These are phyloP conservation scores for Lolium perenne DNA, from an alignment of 176 grass and related monocot genomes.

Conservation along the genomic window DNA sequence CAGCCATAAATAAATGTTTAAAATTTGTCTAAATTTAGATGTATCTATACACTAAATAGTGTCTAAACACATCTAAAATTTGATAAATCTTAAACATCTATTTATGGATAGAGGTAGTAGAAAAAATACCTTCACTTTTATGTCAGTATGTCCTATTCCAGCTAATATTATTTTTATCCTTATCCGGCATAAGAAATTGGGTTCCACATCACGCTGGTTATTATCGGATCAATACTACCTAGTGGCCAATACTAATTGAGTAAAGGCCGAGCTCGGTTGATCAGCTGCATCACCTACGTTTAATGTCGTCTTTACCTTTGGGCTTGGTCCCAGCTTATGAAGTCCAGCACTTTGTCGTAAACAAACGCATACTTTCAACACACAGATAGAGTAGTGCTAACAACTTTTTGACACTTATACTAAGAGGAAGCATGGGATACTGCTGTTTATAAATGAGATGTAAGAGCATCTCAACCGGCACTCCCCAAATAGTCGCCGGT, in stretches of 20 bases:
- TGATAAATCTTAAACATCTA: no score
- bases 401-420: background rate
- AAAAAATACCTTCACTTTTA: no score
- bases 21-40: no score
- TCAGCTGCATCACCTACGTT: background rate
- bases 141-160: no score
- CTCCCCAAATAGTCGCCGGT: no score
- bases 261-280: conserved; percentile 1
- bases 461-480: no score
- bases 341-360: background rate
- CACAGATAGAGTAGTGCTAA: background rate
- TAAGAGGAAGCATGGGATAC: background rate
- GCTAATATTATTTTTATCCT: background rate
- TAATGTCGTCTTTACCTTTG: conserved; percentile 22
- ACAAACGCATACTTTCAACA: background rate
- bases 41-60: no score
- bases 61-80: no score
- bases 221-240: background rate
- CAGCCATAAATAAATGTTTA: no score
- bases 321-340: conserved; percentile 1
- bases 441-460: background rate
- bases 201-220: background rate
- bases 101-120: no score
- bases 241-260: background rate
- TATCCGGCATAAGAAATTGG: background rate